Evolutionary conservation across 1,284 basidiomycete species (phyloP).

Genomic region (Sanghuangporus baumii): DNA sequence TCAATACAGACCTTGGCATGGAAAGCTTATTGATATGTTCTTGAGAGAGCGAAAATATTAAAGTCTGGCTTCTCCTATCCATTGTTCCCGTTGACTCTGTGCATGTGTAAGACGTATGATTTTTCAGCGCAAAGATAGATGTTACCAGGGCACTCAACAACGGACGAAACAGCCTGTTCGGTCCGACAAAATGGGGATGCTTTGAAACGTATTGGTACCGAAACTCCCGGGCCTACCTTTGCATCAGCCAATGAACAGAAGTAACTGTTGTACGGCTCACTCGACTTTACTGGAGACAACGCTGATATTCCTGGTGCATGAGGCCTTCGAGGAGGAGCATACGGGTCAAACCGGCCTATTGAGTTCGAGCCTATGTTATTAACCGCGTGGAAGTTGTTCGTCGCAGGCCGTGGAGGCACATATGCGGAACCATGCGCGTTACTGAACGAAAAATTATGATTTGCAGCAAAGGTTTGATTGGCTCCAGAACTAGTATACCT

Average conservation of each 20-base stretch:
- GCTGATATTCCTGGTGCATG: slow-evolving; percentile 24
- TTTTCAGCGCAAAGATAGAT: neutral
- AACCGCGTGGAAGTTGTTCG: neutral
- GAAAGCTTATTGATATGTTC: slow-evolving; percentile 62
- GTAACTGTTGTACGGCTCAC: slow-evolving; percentile 8
- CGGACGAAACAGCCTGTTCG: slow-evolving; percentile 55
- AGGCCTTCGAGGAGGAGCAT: slow-evolving; percentile 50
- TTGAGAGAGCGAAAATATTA: slow-evolving; percentile 56
- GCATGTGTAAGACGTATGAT: neutral
- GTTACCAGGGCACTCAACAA: slow-evolving; percentile 72
- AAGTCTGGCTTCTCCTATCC: slow-evolving; percentile 61
- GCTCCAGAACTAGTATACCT: slow-evolving; percentile 12
- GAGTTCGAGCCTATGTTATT: slow-evolving; percentile 1
- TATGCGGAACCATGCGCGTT: slow-evolving; percentile 8
- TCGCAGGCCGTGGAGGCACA: neutral
- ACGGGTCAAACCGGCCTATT: slow-evolving; percentile 54
- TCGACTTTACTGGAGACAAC: slow-evolving; percentile 18
- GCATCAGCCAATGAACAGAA: neutral
- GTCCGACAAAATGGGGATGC: slow-evolving; percentile 73
- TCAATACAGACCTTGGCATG: slow-evolving; percentile 40
- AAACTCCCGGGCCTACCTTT: slow-evolving; percentile 15
- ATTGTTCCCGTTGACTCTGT: slow-evolving; percentile 69
- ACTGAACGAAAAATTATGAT: slow-evolving; percentile 7
- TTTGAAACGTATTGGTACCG: slow-evolving; percentile 57
- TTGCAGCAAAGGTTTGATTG: neutral